These are phyloP conservation scores for Mycena kentingensis DNA, from an alignment of 768 basidiomycete genomes.

Conservation along the genomic window DNA sequence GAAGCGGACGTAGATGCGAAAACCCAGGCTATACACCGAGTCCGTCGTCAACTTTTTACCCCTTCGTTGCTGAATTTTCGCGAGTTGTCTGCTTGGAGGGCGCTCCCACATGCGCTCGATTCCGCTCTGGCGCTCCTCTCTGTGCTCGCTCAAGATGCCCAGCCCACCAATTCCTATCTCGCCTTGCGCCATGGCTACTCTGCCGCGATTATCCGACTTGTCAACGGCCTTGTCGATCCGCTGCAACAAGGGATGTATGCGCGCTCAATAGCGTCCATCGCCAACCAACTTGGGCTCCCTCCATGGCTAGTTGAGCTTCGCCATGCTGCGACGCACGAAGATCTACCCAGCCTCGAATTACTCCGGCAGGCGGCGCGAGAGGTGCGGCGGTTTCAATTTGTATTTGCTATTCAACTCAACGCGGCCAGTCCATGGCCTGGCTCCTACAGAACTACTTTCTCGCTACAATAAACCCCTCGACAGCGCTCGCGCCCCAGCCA, in stretches of 20 bases:
- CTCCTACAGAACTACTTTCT: constrained; percentile 83
- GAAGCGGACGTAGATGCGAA: constrained; percentile 61
- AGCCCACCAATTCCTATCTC: constrained; percentile 38
- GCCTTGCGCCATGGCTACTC: constrained; percentile 77
- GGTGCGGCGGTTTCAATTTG: constrained; percentile 36
- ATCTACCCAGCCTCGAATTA: constrained; percentile 81
- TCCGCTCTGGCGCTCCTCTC: constrained; percentile 65
- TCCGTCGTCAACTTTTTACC: constrained; percentile 35
- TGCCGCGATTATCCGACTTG: constrained; percentile 80
- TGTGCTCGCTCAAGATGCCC: constrained; percentile 56
- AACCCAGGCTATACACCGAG: constrained; percentile 62
- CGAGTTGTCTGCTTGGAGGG: constrained; percentile 80
- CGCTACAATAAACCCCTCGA: constrained; percentile 65
- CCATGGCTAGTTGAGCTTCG: constrained; percentile 88
- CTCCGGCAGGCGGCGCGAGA: constrained; percentile 77
- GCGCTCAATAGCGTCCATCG: constrained; percentile 86
- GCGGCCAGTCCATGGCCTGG: constrained; percentile 74
- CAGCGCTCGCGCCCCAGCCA: constrained; percentile 33
- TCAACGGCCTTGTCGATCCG: constrained; percentile 95
- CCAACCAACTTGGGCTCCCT: constrained; percentile 83
- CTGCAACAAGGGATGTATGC: constrained; percentile 89
- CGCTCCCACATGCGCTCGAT: constrained; percentile 82
- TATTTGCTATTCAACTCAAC: constrained; percentile 11
- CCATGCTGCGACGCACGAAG: constrained; percentile 96
- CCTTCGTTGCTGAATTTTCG: constrained; percentile 11